Percentiles rank a stretch among this genome's conserved stretches.
Conservation (phyloP, 2,329 filamentous ascomycete genomes). For the Diaporthe longicolla region DNA sequence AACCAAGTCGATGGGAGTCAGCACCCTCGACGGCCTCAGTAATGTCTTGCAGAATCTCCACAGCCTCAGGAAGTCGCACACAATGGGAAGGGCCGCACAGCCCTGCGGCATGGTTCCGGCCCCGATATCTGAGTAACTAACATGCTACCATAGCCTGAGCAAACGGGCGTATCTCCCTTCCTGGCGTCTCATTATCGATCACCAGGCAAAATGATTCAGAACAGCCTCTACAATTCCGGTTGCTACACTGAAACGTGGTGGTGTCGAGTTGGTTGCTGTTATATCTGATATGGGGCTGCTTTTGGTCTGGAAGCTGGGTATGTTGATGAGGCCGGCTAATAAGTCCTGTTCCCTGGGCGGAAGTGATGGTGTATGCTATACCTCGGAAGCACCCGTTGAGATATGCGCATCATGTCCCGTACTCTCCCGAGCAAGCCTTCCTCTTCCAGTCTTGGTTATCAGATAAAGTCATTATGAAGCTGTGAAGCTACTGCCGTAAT, state of each 20-base stretch:
- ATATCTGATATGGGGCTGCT: neutral
- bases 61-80: neutral
- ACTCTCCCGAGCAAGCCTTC: neutral
- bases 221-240: neutral
- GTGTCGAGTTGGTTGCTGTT: neutral
- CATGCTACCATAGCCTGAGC: neutral
- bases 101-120: neutral
- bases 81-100: too few relatives aligned
- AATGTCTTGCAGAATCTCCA: neutral
- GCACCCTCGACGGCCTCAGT: neutral
- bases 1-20: neutral
- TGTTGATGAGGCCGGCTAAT: neutral
- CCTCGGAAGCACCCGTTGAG: neutral
- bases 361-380: neutral
- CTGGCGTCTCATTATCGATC: neutral
- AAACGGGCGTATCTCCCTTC: neutral
- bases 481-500: neutral
- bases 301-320: neutral
- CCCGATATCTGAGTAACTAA: neutral
- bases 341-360: neutral
- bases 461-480: neutral
- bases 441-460: neutral
- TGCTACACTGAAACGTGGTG: neutral
- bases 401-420: neutral
- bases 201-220: neutral